Percentiles rank a stretch among this genome's conserved stretches.
Evolutionary conservation across 2,329 filamentous ascomycete species (phyloP).

Genomic region (Plenodomus lindquistii): DNA sequence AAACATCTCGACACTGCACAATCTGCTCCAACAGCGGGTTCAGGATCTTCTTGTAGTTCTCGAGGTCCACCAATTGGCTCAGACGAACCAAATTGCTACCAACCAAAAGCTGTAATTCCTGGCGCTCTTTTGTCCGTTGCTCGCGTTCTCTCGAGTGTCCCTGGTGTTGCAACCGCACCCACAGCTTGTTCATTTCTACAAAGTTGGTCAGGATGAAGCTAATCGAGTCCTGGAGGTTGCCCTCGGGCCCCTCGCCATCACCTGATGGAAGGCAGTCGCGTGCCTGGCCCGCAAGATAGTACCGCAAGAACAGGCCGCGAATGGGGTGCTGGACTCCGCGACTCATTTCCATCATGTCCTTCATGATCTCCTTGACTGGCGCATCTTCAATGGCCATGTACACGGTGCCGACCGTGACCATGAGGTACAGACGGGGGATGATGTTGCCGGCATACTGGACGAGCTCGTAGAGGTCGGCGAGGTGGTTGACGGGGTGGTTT

Average conservation of each 20-base stretch:
- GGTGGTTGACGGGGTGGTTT: constrained; percentile 95
- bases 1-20: constrained; percentile 93
- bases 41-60: constrained; percentile 91
- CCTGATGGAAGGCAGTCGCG: constrained; percentile 83
- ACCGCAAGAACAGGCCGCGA: constrained; percentile 90
- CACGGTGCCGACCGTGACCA: constrained; percentile 98
- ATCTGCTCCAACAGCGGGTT: constrained; percentile 92
- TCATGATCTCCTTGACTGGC: constrained; percentile 99
- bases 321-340: constrained; percentile 96
- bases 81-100: constrained; percentile 94
- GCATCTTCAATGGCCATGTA: constrained; percentile 99
- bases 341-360: constrained; percentile 99
- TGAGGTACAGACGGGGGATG: constrained; percentile 91
- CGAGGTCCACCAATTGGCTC: constrained; percentile 92
- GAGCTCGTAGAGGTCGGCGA: constrained; percentile 95
- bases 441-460: constrained; percentile 99
- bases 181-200: constrained; percentile 99
- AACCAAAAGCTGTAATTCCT: constrained; percentile 92
- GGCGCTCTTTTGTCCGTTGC: constrained; percentile 88
- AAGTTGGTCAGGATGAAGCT: constrained; percentile 98
- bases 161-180: constrained; percentile 96
- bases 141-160: constrained; percentile 95
- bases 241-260: constrained; percentile 86
- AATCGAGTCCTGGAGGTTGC: constrained; percentile 95
- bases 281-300: constrained; percentile 94